A percentile compares a stretch with the other conserved stretches of the same genome.
These are phyloP conservation scores for Blumeria graminis DNA, from an alignment of 2,329 filamentous ascomycete genomes.

Conservation along the genomic window DNA sequence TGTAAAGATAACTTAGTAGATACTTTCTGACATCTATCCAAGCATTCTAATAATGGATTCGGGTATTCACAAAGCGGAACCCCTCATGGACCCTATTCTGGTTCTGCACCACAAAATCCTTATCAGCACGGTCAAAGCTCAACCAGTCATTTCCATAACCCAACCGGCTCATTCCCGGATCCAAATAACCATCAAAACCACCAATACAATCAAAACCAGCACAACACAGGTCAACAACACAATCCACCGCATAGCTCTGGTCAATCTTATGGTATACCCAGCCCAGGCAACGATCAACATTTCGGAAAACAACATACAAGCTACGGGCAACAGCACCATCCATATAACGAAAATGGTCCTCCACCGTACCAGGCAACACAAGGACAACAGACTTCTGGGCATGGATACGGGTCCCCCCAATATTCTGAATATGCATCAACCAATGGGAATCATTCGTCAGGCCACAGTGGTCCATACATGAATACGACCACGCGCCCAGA, in stretches of 20 bases:
- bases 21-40: background rate
- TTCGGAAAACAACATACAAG: conserved; percentile 1
- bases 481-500: too few species aligned
- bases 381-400: conserved; percentile 3
- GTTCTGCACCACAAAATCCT: conserved; percentile 35
- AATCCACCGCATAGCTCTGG: conserved; percentile 2
- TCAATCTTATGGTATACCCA: conserved; percentile 5
- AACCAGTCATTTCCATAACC: background rate
- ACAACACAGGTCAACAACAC: conserved; percentile 3
- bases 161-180: background rate
- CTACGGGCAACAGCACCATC: conserved; percentile 3
- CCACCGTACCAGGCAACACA: conserved; percentile 7
- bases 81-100: conserved; percentile 30
- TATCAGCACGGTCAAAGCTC: conserved; percentile 20
- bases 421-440: background rate
- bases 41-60: conserved; percentile 24
- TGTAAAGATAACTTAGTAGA: background rate
- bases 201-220: background rate
- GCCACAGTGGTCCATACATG: too few species aligned
- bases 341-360: conserved; percentile 5
- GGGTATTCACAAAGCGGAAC: conserved; percentile 30
- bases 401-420: background rate
- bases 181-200: background rate
- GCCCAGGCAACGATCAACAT: conserved; percentile 4
- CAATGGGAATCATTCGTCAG: background rate